A percentile compares a stretch with the other conserved stretches of the same genome.
These are phyloP conservation scores for Fallopia convolvulus DNA, from an alignment of 148 eudicot genomes.

Conservation along the genomic window DNA sequence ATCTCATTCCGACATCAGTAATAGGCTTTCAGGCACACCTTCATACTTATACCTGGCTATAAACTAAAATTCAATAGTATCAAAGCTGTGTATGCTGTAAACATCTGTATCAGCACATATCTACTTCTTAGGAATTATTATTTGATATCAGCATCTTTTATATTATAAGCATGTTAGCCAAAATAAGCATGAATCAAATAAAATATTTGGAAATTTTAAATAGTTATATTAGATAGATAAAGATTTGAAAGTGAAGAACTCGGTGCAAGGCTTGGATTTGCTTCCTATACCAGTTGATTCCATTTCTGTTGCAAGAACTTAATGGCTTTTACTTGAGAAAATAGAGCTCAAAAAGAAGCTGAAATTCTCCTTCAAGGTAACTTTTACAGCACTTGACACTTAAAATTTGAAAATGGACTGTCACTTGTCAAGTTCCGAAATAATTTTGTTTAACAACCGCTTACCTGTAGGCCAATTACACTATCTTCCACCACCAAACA, in stretches of 20 bases:
- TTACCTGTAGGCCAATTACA: too few species aligned
- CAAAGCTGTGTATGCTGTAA: not conserved
- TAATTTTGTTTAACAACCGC: too few species aligned
- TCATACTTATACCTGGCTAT: not conserved
- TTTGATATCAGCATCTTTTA: not conserved
- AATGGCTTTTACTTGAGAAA: conserved; percentile 40
- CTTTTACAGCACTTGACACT: too few species aligned
- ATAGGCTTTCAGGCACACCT: not conserved
- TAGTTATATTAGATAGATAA: conserved; percentile 35
- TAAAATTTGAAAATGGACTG: too few species aligned
- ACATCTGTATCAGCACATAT: not conserved
- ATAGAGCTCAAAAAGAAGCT: too few species aligned
- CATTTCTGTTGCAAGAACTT: conserved; percentile 78
- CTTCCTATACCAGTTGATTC: conserved; percentile 92
- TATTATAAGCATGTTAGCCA: not conserved
- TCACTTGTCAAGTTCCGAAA: too few species aligned
- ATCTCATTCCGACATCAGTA: not conserved
- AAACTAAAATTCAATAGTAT: not conserved
- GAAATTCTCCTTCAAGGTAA: too few species aligned
- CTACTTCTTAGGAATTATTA: not conserved
- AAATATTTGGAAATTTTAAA: conserved; percentile 14
- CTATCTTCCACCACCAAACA: too few species aligned
- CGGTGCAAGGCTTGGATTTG: conserved; percentile 97
- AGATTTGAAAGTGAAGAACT: conserved; percentile 79
- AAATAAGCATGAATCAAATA: not conserved